These are phyloP conservation scores for Blastocystis sp. DNA, from an alignment of 352 stramenopile species.

Conservation along the genomic window DNA sequence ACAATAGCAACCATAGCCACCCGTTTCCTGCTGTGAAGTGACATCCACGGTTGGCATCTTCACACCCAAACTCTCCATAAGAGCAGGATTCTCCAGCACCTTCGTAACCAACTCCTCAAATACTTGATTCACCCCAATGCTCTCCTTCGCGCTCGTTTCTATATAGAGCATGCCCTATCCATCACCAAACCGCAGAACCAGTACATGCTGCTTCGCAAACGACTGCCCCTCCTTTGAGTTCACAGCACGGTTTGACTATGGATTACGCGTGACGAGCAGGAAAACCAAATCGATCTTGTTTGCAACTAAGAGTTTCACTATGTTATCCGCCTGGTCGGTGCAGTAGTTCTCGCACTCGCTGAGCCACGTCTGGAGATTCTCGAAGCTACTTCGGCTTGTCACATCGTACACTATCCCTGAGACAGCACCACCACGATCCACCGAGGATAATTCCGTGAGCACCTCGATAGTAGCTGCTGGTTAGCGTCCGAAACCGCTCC, in stretches of 20 bases:
- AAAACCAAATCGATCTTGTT: slow-evolving; percentile 84
- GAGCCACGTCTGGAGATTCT: slow-evolving; percentile 88
- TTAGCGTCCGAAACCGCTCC: slow-evolving; percentile 88
- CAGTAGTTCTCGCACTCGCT: slow-evolving; percentile 89
- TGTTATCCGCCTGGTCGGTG: slow-evolving; percentile 83
- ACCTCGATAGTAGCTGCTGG: slow-evolving; percentile 88
- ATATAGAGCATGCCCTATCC: slow-evolving; percentile 85
- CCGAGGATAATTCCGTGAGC: slow-evolving; percentile 88
- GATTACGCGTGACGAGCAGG: neutral
- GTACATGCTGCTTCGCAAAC: slow-evolving; percentile 84
- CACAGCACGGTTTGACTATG: slow-evolving; percentile 82
- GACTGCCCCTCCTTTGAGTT: slow-evolving; percentile 85
- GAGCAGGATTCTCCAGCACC: slow-evolving; percentile 86
- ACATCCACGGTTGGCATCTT: neutral
- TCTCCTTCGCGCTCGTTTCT: slow-evolving; percentile 88
- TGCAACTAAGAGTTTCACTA: slow-evolving; percentile 87
- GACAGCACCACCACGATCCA: slow-evolving; percentile 74
- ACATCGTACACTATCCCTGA: slow-evolving; percentile 84
- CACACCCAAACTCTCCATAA: slow-evolving; percentile 65
- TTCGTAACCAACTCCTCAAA: slow-evolving; percentile 90
- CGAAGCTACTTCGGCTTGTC: slow-evolving; percentile 86
- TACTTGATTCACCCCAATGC: slow-evolving; percentile 86
- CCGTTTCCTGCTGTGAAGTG: neutral
- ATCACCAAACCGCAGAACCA: neutral
- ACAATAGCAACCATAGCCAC: slow-evolving; percentile 40